Evolutionary conservation across 75 land plant species (phyloP).

Genomic region (Cryptomeria japonica): DNA sequence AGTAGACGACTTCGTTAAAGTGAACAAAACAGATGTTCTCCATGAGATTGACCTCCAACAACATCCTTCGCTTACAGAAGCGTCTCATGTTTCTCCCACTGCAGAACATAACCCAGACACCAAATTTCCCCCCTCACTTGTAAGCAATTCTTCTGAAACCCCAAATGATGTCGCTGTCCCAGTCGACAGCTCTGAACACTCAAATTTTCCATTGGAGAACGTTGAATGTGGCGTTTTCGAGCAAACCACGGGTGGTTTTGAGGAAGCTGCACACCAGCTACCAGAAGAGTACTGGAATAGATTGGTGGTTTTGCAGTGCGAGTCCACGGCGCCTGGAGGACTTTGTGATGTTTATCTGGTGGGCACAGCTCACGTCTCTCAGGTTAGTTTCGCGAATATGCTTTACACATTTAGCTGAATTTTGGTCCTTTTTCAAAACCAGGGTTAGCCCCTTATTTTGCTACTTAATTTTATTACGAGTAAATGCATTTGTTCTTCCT

Average conservation of each 20-base stretch:
- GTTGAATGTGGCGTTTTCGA: neutral
- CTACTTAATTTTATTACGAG: too few species aligned
- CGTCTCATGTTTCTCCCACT: neutral
- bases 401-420: neutral
- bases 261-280: slow-evolving; percentile 11
- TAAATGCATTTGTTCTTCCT: too few species aligned
- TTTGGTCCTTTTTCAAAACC: neutral
- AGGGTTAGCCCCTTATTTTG: too few species aligned
- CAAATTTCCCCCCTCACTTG: neutral
- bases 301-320: slow-evolving; percentile 54
- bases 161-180: neutral
- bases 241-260: neutral
- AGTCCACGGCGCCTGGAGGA: slow-evolving; percentile 67
- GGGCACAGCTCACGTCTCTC: slow-evolving; percentile 89
- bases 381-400: slow-evolving; percentile 35
- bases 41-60: neutral
- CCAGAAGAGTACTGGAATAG: slow-evolving; percentile 49
- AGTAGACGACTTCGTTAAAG: neutral
- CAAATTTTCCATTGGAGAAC: neutral
- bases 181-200: neutral
- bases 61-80: neutral
- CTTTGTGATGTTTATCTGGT: slow-evolving; percentile 65
- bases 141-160: neutral
- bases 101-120: neutral
- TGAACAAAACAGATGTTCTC: neutral